A percentile compares a stretch with the other conserved stretches of the same genome.
Evolutionary conservation across 1,139 yeast species (phyloP).

Genomic region (Geotrichum cucujoidarum): DNA sequence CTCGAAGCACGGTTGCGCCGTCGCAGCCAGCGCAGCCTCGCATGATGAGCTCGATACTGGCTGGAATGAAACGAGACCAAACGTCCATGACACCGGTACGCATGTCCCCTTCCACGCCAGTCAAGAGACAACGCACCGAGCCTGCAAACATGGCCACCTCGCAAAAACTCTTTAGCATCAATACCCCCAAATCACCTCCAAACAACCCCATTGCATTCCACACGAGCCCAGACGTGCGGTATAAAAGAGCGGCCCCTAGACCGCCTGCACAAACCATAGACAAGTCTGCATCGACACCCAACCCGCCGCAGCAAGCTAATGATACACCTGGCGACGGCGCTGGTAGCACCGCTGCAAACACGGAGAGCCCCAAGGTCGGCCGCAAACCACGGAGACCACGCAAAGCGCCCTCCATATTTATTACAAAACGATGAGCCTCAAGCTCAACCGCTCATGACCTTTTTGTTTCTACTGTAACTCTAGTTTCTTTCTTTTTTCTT

Average conservation of each 20-base stretch:
- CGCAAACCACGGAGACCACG: constrained; percentile 5
- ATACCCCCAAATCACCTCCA: constrained; percentile 2
- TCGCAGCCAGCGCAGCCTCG: background rate
- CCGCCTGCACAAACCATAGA: background rate
- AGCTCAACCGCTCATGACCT: no score
- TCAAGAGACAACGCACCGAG: background rate
- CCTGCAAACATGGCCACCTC: background rate
- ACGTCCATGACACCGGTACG: background rate
- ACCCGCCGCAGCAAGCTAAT: no score
- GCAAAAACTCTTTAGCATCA: constrained; percentile 3
- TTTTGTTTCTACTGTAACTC: no score
- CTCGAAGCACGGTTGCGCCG: background rate
- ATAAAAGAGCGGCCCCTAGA: background rate
- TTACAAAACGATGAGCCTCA: constrained; percentile 5
- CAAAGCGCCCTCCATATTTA: constrained; percentile 14
- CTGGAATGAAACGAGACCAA: background rate
- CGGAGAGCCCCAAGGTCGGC: background rate
- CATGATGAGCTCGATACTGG: background rate
- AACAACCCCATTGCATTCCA: constrained; percentile 4
- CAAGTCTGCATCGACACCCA: background rate
- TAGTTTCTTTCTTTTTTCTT: no score
- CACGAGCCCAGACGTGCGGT: background rate
- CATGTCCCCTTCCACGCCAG: background rate
- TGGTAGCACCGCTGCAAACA: background rate
- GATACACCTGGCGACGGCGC: no score